phyloP scores from a whole-genome alignment of 768 basidiomycete genomes.

The Phanerochaete sordida region DNA sequence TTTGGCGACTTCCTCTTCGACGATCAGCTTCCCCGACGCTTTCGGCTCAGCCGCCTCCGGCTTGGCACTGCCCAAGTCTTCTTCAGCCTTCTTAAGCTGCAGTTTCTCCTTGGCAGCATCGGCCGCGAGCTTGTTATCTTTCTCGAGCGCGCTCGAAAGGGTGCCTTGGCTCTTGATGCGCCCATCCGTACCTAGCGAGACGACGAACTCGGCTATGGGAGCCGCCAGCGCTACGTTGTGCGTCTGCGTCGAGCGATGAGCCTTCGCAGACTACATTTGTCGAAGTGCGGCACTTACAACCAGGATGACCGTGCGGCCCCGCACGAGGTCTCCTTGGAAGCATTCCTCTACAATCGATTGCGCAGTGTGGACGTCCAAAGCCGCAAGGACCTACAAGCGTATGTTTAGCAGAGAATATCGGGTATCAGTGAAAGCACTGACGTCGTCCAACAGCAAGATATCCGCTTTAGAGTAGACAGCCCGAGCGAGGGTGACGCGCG shows the following conservation, averaged over 20 bases:
- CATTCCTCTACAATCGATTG: slow-evolving; percentile 46
- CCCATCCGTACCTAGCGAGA: slow-evolving; percentile 53
- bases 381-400: slow-evolving; percentile 34
- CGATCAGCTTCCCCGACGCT: slow-evolving; percentile 29
- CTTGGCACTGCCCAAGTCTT: background rate
- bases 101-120: slow-evolving; percentile 21
- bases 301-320: slow-evolving; percentile 44
- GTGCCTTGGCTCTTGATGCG: slow-evolving; percentile 45
- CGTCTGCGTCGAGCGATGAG: slow-evolving; percentile 28
- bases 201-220: slow-evolving; percentile 51
- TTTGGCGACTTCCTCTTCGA: slow-evolving; percentile 33
- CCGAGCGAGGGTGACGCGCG: slow-evolving; percentile 53
- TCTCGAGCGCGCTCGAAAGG: slow-evolving; percentile 41
- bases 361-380: slow-evolving; percentile 48
- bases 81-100: slow-evolving; percentile 19
- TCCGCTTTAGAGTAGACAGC: slow-evolving; percentile 57
- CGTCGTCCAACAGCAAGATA: slow-evolving; percentile 70
- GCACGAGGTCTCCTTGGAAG: slow-evolving; percentile 41
- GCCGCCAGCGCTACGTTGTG: slow-evolving; percentile 49
- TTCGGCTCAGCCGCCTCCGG: slow-evolving; percentile 11
- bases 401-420: background rate
- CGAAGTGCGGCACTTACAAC: slow-evolving; percentile 31
- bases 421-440: slow-evolving; percentile 21
- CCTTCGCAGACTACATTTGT: background rate
- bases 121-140: slow-evolving; percentile 32